These are phyloP conservation scores for Balakata baccata DNA, from an alignment of 345 rosid genomes.

Conservation along the genomic window DNA sequence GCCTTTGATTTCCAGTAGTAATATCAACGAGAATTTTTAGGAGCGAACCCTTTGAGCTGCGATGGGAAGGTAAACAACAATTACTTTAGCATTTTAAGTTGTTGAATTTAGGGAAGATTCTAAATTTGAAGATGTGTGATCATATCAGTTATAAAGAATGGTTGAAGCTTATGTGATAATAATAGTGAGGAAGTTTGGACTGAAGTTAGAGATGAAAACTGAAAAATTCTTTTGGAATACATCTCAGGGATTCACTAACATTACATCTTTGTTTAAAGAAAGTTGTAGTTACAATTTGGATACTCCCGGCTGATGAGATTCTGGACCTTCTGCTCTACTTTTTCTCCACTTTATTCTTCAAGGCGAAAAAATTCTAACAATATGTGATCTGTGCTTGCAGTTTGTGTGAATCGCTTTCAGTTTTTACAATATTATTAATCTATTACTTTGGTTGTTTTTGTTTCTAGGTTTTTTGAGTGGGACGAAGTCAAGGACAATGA, in stretches of 20 bases:
- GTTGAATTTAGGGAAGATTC: background rate
- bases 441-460: background rate
- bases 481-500: slow-evolving; percentile 36
- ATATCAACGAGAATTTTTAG: slow-evolving; percentile 2
- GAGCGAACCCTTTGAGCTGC: background rate
- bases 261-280: background rate
- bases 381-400: background rate
- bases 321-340: background rate
- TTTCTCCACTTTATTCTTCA: background rate
- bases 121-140: background rate
- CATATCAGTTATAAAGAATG: background rate
- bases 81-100: background rate
- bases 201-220: background rate
- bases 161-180: background rate
- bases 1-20: slow-evolving; percentile 6
- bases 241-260: background rate
- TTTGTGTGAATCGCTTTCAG: slow-evolving; percentile 4
- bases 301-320: background rate
- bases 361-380: background rate
- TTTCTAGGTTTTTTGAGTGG: slow-evolving; percentile 70
- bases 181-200: background rate
- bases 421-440: background rate
- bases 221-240: background rate
- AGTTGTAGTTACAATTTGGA: background rate
- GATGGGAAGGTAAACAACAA: background rate